Conservation (phyloP, 345 rosid species). For the Balakata baccata region DNA sequence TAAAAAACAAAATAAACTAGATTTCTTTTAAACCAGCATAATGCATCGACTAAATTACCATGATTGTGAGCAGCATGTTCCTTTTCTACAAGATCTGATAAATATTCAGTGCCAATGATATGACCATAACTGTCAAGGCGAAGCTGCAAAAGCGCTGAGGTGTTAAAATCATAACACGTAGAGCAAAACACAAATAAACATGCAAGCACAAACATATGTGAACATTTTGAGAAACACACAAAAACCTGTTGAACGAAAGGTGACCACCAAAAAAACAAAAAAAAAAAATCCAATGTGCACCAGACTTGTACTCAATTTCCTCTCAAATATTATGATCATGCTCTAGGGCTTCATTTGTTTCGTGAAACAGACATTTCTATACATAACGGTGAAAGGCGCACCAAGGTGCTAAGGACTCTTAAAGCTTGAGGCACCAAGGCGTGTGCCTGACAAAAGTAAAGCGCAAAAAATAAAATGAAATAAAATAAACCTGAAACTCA, state of each 20-base stretch:
- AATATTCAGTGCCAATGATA: slow-evolving; percentile 83
- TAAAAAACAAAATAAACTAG: background rate
- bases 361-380: background rate
- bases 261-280: background rate
- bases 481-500: no score
- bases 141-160: slow-evolving; percentile 61
- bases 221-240: background rate
- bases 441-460: no score
- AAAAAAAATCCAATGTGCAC: background rate
- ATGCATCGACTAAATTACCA: slow-evolving; percentile 45
- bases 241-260: background rate
- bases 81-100: slow-evolving; percentile 93
- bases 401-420: no score
- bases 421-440: no score
- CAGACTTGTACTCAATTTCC: background rate
- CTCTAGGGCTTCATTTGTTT: background rate
- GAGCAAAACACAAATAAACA: background rate
- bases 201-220: background rate
- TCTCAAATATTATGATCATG: background rate
- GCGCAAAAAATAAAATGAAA: no score
- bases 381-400: no score
- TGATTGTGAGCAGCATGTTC: slow-evolving; percentile 65
- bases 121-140: slow-evolving; percentile 81
- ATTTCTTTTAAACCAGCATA: background rate
- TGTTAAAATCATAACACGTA: slow-evolving; percentile 22